These are phyloP conservation scores for Neofusicoccum cordaticola DNA, from an alignment of 2,329 filamentous ascomycete genomes.

Conservation along the genomic window DNA sequence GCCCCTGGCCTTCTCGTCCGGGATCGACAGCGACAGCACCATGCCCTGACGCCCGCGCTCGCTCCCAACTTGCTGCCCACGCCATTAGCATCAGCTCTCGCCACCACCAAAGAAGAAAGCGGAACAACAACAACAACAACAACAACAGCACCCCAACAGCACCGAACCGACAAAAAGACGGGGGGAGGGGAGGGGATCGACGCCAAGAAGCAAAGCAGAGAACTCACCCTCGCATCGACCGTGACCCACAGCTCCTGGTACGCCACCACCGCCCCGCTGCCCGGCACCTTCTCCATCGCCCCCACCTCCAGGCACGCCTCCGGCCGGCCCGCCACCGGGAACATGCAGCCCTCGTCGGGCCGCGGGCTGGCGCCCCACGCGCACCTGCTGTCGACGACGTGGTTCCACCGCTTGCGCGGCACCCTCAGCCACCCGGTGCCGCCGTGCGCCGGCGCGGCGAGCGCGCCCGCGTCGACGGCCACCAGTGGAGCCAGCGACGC, in stretches of 20 bases:
- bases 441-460: not conserved
- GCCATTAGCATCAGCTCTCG: too few relatives aligned
- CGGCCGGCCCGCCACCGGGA: conserved; percentile 30
- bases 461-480: conserved; percentile 20
- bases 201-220: too few relatives aligned
- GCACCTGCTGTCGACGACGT: conserved; percentile 60
- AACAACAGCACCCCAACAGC: not conserved
- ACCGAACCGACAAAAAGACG: too few relatives aligned
- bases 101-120: not conserved
- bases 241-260: conserved; percentile 70
- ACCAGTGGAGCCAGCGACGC: conserved; percentile 20
- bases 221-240: conserved; percentile 33
- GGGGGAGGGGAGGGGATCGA: too few relatives aligned
- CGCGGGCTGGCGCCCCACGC: conserved; percentile 27
- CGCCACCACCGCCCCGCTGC: conserved; percentile 46
- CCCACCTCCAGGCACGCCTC: conserved; percentile 55
- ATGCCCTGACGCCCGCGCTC: conserved; percentile 24
- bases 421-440: not conserved
- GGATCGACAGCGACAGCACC: conserved; percentile 44
- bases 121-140: not conserved
- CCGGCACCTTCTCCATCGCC: conserved; percentile 55
- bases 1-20: conserved; percentile 41
- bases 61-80: not conserved
- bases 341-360: conserved; percentile 58
- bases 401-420: conserved; percentile 49